Evolutionary conservation across 1,284 basidiomycete genomes (phyloP).

Genomic region (Puccinia polysora): DNA sequence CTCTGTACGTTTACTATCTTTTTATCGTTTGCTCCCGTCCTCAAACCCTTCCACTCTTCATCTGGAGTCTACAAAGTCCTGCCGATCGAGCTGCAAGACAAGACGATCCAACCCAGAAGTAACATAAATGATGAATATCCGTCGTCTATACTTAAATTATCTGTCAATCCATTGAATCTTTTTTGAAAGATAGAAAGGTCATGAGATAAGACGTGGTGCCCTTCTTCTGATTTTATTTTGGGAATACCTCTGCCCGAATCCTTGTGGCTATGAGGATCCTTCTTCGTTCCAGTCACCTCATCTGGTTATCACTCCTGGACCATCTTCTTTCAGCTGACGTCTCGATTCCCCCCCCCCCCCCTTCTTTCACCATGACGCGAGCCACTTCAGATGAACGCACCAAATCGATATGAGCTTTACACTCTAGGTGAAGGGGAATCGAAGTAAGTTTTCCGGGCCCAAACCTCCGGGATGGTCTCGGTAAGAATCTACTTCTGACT

Average conservation of each 20-base stretch:
- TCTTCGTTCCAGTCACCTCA: neutral
- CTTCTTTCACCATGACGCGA: neutral
- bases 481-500: no score
- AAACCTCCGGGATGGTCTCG: no score
- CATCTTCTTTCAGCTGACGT: neutral
- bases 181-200: no score
- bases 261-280: constrained; percentile 8
- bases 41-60: no score
- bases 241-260: no score
- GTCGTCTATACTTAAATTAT: neutral
- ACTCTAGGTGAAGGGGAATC: constrained; percentile 89
- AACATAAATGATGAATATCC: neutral
- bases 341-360: neutral
- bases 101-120: neutral
- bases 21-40: no score
- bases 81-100: no score
- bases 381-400: constrained; percentile 70
- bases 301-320: neutral
- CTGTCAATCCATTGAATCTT: constrained; percentile 29
- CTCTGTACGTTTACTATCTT: no score
- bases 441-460: constrained; percentile 68
- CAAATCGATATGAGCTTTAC: constrained; percentile 82
- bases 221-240: no score
- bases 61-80: no score
- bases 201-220: no score